Evolutionary conservation across 495 filamentous ascomycete genomes (phyloP).

Genomic region (Tuber umbilicatum): DNA sequence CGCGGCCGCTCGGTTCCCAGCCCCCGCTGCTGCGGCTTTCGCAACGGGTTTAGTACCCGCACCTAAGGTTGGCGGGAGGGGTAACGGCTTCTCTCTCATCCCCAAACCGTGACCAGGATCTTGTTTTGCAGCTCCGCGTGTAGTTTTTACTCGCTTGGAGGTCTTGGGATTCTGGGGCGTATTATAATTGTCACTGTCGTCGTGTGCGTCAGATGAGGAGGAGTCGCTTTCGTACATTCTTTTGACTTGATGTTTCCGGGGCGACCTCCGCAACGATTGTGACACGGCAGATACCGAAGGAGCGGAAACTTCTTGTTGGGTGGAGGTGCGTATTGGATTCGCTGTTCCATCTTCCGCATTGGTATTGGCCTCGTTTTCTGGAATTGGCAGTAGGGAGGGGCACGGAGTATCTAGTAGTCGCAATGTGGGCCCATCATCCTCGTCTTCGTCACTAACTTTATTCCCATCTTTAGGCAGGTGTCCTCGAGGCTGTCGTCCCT

Average conservation of each 20-base stretch:
- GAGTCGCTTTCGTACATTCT: background rate
- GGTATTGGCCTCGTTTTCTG: background rate
- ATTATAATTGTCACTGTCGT: background rate
- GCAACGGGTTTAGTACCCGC: background rate
- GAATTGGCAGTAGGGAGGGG: background rate
- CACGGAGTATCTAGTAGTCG: too few species aligned
- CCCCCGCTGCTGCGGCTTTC: background rate
- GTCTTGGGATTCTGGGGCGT: background rate
- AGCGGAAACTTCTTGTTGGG: background rate
- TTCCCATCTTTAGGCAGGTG: too few species aligned
- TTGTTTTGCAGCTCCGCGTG: background rate
- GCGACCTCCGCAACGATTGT: background rate
- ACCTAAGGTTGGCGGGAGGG: too few species aligned
- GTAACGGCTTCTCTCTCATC: fast-evolving
- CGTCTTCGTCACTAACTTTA: too few species aligned
- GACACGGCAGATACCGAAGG: background rate
- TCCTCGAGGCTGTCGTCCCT: too few species aligned
- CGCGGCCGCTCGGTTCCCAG: background rate
- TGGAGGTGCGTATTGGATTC: background rate
- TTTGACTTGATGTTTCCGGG: background rate
- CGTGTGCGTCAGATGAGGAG: background rate
- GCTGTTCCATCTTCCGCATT: background rate
- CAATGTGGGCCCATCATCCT: too few species aligned
- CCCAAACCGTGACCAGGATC: fast-evolving
- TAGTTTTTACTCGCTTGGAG: background rate